Conservation (phyloP, 2,329 filamentous ascomycete species). For the Pleoardoris graminearum region DNA sequence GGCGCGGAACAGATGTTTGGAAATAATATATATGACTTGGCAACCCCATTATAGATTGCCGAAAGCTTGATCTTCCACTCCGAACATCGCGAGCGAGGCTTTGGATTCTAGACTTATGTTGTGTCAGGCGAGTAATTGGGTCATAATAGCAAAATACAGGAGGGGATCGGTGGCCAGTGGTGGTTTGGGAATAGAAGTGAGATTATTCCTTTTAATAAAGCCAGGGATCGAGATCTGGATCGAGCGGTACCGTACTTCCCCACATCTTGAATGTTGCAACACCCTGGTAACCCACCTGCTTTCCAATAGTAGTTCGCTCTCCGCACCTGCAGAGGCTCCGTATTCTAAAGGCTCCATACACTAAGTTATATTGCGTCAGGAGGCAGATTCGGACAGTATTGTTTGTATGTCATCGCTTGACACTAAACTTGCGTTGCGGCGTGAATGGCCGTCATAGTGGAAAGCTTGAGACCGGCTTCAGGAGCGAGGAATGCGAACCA, state of each 20-base stretch:
- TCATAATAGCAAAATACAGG: background rate
- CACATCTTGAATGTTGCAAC: background rate
- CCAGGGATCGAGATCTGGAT: background rate
- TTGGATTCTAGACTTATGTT: background rate
- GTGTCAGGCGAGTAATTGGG: background rate
- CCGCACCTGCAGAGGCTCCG: background rate
- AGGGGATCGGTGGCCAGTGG: background rate
- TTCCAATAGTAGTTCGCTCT: background rate
- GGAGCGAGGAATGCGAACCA: no score
- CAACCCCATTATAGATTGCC: slow-evolving; percentile 4
- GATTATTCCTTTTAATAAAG: background rate
- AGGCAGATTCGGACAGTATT: no score
- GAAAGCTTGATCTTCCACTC: slow-evolving; percentile 4
- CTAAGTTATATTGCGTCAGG: no score
- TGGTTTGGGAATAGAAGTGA: background rate
- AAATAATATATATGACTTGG: slow-evolving; percentile 5
- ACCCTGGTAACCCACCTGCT: background rate
- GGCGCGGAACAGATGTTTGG: background rate
- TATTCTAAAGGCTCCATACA: background rate
- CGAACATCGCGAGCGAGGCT: background rate
- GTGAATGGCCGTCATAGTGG: no score
- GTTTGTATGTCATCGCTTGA: no score
- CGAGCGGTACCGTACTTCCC: background rate
- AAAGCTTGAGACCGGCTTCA: no score
- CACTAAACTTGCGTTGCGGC: no score